phyloP scores from a whole-genome alignment of 495 filamentous ascomycete species.

The Penicillium desertorum region DNA sequence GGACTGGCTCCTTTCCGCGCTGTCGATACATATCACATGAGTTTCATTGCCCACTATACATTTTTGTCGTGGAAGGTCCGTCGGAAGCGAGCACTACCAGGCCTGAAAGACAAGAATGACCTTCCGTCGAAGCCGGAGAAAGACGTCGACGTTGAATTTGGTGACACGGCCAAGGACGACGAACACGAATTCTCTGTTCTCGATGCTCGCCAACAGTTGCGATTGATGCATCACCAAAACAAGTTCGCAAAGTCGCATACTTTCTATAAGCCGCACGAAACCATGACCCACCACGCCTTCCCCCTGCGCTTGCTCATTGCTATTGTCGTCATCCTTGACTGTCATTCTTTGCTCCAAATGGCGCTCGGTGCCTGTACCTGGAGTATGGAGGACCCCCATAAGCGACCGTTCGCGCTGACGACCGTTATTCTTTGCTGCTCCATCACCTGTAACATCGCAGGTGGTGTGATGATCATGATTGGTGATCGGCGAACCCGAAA shows the following conservation, averaged over 20 bases:
- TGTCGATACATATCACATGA: conserved; percentile 81
- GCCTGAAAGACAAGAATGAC: conserved; percentile 70
- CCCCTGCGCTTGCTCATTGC: conserved; percentile 67
- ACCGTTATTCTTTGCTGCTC: conserved; percentile 76
- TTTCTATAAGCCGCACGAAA: conserved; percentile 85
- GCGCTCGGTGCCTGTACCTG: conserved; percentile 72
- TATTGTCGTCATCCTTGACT: conserved; percentile 71
- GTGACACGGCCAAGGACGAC: conserved; percentile 38
- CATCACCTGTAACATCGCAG: conserved; percentile 68
- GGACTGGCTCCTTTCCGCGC: conserved; percentile 73
- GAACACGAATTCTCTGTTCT: conserved; percentile 60
- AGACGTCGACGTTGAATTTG: conserved; percentile 48
- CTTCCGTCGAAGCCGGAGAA: conserved; percentile 53
- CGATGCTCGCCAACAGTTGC: conserved; percentile 57
- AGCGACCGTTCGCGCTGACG: conserved; percentile 65
- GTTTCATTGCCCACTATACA: conserved; percentile 65
- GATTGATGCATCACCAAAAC: conserved; percentile 66
- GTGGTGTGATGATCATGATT: conserved; percentile 68
- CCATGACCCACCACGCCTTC: conserved; percentile 74
- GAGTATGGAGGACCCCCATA: conserved; percentile 59
- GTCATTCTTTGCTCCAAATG: conserved; percentile 72
- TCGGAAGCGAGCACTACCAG: conserved; percentile 57
- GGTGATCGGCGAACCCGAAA: conserved; percentile 73
- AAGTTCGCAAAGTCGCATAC: conserved; percentile 76
- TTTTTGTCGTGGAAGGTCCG: conserved; percentile 71